Conservation (phyloP, 768 basidiomycete genomes). For the Strobilomyces echinocephalus region DNA sequence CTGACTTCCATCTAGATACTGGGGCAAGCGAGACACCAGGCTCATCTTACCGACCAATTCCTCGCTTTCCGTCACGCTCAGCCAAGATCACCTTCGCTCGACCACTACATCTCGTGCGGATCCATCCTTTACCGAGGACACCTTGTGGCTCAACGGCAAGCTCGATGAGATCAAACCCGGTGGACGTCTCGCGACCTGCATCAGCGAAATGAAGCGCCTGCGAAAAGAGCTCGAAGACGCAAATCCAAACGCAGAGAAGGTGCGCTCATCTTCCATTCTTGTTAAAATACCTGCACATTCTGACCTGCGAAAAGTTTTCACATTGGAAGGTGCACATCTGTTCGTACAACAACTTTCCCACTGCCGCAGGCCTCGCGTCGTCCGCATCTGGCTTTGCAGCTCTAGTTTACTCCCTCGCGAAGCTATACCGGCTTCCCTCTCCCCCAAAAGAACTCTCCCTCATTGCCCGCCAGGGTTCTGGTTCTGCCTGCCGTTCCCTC, state of each 20-base stretch:
- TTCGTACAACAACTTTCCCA: slow-evolving; percentile 98
- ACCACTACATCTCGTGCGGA: slow-evolving; percentile 91
- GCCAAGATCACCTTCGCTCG: slow-evolving; percentile 91
- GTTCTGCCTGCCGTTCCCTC: slow-evolving; percentile 95
- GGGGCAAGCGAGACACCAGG: slow-evolving; percentile 96
- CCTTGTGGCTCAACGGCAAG: slow-evolving; percentile 91
- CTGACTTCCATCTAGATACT: slow-evolving; percentile 61
- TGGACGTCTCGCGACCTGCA: slow-evolving; percentile 79
- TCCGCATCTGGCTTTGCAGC: slow-evolving; percentile 98
- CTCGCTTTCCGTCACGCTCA: slow-evolving; percentile 95
- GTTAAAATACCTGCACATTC: neutral
- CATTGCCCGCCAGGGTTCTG: slow-evolving; percentile 95
- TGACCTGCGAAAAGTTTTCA: slow-evolving; percentile 13
- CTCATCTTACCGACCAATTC: slow-evolving; percentile 97
- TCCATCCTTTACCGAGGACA: slow-evolving; percentile 65
- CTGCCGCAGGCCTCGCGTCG: slow-evolving; percentile 95
- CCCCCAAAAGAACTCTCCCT: slow-evolving; percentile 80
- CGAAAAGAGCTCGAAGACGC: slow-evolving; percentile 72
- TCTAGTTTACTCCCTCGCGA: slow-evolving; percentile 82
- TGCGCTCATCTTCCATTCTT: slow-evolving; percentile 24
- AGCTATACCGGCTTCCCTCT: slow-evolving; percentile 77
- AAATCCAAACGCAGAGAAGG: slow-evolving; percentile 61
- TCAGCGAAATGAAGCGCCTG: slow-evolving; percentile 77
- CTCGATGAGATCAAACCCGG: slow-evolving; percentile 84
- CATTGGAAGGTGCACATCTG: slow-evolving; percentile 75